These are phyloP conservation scores for Rhodofomes roseus DNA, from an alignment of 1,284 basidiomycete species.

Conservation along the genomic window DNA sequence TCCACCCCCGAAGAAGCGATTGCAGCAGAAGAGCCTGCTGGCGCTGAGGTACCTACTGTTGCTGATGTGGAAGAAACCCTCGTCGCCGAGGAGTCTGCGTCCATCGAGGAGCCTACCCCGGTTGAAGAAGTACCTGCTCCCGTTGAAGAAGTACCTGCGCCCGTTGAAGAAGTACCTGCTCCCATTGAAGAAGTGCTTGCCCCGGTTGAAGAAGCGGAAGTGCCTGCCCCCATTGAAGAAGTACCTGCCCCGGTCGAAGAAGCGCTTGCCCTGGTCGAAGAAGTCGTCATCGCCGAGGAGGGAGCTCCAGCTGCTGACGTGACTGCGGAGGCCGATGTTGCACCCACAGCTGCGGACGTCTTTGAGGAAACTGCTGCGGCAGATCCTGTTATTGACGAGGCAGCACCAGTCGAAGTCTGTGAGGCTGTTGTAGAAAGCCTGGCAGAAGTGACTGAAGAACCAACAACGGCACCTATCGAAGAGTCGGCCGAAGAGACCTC, in stretches of 20 bases:
- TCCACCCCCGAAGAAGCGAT: no score
- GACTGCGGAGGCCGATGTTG: background rate
- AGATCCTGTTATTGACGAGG: constrained; percentile 3
- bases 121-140: no score
- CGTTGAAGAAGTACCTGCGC: no score
- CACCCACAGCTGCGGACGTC: background rate
- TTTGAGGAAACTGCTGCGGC: constrained; percentile 1
- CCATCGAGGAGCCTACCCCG: no score
- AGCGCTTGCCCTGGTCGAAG: background rate
- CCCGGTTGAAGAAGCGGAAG: no score
- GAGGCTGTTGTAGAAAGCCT: background rate
- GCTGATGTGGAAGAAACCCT: no score
- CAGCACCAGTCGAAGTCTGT: background rate
- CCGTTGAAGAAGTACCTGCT: no score
- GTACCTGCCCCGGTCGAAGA: background rate
- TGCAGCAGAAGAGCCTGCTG: no score
- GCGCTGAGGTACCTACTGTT: no score
- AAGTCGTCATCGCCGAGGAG: background rate
- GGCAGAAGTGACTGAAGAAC: background rate
- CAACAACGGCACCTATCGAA: constrained; percentile 2
- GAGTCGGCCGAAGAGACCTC: background rate
- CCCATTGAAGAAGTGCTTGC: no score
- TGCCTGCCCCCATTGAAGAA: no score
- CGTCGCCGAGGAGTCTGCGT: no score
- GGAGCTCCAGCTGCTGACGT: background rate